Percentiles rank a stretch among this genome's conserved stretches.
Conservation (phyloP, 202 grass and related monocot species). For the Miscanthus sacchariflorus region DNA sequence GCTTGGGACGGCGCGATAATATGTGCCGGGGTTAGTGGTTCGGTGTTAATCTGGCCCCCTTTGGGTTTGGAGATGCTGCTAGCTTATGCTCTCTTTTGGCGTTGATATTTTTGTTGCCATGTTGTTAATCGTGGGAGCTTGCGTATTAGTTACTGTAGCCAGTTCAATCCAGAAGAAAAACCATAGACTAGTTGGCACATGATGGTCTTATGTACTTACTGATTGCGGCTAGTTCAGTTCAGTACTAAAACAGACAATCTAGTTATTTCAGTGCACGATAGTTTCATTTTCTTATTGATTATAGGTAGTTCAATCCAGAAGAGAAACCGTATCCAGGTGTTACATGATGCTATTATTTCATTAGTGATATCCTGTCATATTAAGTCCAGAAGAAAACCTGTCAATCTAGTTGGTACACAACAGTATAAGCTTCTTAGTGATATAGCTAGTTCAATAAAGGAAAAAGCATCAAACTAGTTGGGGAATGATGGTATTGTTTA, state of each 20-base stretch:
- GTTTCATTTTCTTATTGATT: background rate
- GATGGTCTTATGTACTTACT: background rate
- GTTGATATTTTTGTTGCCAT: background rate
- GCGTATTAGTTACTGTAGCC: background rate
- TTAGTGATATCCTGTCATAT: background rate
- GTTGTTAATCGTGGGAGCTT: background rate
- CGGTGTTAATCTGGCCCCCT: constrained; percentile 15
- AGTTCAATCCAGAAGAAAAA: background rate
- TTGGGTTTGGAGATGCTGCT: constrained; percentile 4
- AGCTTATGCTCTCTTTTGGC: background rate
- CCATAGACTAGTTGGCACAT: background rate
- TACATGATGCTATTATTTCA: background rate
- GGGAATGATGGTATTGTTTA: constrained; percentile 23
- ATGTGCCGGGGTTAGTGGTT: background rate
- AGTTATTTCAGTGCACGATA: background rate
- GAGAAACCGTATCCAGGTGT: background rate
- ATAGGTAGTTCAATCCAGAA: background rate
- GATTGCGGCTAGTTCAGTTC: background rate
- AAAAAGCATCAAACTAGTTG: background rate
- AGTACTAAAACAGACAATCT: background rate
- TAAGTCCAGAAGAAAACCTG: background rate
- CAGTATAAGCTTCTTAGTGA: background rate
- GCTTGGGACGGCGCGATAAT: background rate
- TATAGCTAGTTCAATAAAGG: background rate
- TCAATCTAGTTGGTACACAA: background rate